phyloP scores from a whole-genome alignment of 345 rosid genomes.

The Nephelium lappaceum region DNA sequence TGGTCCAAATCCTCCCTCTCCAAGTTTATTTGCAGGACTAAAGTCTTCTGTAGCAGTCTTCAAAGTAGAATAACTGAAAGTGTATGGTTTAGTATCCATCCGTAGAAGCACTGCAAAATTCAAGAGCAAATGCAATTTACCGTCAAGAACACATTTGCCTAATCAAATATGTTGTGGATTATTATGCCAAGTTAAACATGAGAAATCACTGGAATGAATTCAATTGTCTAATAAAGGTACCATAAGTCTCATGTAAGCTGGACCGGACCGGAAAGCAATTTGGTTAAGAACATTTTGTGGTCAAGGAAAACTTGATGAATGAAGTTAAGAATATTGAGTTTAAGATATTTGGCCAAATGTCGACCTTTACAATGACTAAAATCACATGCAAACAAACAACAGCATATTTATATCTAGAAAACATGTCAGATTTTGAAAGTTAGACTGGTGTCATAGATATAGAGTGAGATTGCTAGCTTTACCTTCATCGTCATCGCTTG shows the following conservation, averaged over 20 bases:
- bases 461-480: background rate
- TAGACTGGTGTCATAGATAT: background rate
- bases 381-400: background rate
- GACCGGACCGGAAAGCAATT: background rate
- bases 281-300: background rate
- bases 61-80: conserved; percentile 19
- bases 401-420: background rate
- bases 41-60: conserved; percentile 12
- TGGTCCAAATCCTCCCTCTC: conserved; percentile 88
- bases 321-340: background rate
- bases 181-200: background rate
- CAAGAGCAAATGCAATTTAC: conserved; percentile 6
- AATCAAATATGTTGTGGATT: background rate
- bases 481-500: conserved; percentile 63
- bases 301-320: background rate
- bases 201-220: background rate
- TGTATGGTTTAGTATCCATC: conserved; percentile 18
- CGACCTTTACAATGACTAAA: no score
- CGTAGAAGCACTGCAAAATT: conserved; percentile 26
- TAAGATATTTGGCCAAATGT: background rate
- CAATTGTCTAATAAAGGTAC: background rate
- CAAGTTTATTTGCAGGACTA: conserved; percentile 25
- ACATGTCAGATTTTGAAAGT: background rate
- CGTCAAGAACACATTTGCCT: background rate
- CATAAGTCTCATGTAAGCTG: no score